Conservation (phyloP, 192 early-diverging fungal genomes). For the Geranomyces variabilis region DNA sequence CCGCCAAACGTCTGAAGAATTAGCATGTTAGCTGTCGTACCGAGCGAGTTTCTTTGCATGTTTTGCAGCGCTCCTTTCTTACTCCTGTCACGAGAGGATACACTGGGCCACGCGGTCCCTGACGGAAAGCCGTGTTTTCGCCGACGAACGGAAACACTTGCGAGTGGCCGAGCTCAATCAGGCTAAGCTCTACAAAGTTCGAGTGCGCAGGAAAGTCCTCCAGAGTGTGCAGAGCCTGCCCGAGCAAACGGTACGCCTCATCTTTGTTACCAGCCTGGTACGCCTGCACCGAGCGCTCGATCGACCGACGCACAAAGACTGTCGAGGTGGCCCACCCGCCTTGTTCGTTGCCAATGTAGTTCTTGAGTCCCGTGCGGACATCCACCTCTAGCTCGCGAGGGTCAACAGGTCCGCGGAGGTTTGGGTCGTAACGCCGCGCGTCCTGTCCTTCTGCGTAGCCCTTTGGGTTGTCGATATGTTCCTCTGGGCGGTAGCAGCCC, state of each 20-base stretch:
- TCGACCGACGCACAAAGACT: conserved; percentile 26
- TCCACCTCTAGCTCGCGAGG: conserved; percentile 32
- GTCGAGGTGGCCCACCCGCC: conserved; percentile 39
- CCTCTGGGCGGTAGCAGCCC: conserved; percentile 37
- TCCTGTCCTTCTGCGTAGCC: conserved; percentile 33
- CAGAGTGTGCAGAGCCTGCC: conserved; percentile 31
- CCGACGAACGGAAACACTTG: conserved; percentile 38
- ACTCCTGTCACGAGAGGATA: conserved; percentile 21
- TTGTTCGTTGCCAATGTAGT: conserved; percentile 36
- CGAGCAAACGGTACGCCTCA: conserved; percentile 31
- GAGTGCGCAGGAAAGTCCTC: conserved; percentile 38
- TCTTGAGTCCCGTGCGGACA: conserved; percentile 32
- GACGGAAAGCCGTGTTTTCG: conserved; percentile 29
- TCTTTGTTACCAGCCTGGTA: conserved; percentile 17
- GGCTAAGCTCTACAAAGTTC: conserved; percentile 30
- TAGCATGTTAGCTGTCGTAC: no score
- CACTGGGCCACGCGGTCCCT: neutral
- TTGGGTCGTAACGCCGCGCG: conserved; percentile 26
- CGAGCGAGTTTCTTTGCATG: no score
- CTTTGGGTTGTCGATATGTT: conserved; percentile 41
- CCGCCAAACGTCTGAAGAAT: conserved; percentile 27
- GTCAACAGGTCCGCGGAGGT: conserved; percentile 29
- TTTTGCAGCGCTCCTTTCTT: no score
- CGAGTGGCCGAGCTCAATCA: conserved; percentile 32
- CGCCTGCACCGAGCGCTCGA: conserved; percentile 20